Conservation (phyloP, 2,329 filamentous ascomycete species). For the Aspergillus puulaauensis region DNA sequence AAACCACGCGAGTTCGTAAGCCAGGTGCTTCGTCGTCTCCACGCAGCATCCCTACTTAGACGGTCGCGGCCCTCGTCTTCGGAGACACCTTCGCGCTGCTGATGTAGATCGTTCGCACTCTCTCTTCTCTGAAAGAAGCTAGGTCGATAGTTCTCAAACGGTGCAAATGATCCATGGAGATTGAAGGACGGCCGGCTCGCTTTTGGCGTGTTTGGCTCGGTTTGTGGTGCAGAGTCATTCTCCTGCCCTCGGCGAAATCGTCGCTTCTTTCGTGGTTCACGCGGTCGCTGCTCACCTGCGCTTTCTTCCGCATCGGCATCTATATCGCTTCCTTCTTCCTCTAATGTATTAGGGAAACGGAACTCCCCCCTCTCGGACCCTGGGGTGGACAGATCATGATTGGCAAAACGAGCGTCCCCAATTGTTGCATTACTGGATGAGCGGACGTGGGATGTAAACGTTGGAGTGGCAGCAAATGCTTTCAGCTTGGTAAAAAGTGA, state of each 20-base stretch:
- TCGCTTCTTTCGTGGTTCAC: constrained; percentile 58
- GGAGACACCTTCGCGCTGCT: constrained; percentile 65
- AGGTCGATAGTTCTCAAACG: constrained; percentile 47
- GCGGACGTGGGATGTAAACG: constrained; percentile 50
- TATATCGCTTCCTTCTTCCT: constrained; percentile 65
- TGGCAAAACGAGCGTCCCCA: constrained; percentile 39
- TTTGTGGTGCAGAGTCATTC: constrained; percentile 56
- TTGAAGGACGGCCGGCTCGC: constrained; percentile 40
- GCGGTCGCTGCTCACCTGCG: constrained; percentile 67
- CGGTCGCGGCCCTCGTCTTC: constrained; percentile 73
- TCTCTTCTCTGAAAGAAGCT: constrained; percentile 61
- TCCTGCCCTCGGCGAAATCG: constrained; percentile 58
- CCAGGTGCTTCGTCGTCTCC: constrained; percentile 62
- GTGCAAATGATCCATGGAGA: constrained; percentile 47
- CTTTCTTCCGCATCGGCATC: constrained; percentile 85
- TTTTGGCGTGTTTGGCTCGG: constrained; percentile 67
- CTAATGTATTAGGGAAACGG: constrained; percentile 55
- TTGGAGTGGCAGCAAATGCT: constrained; percentile 62
- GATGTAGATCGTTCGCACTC: constrained; percentile 62
- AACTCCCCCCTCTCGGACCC: constrained; percentile 50
- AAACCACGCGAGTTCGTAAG: constrained; percentile 47
- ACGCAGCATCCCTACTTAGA: constrained; percentile 54
- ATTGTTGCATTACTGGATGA: constrained; percentile 49
- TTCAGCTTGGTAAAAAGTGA: constrained; percentile 78
- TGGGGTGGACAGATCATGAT: constrained; percentile 44